Conservation (phyloP, 75 land plant species). For the Cupressus sempervirens region DNA sequence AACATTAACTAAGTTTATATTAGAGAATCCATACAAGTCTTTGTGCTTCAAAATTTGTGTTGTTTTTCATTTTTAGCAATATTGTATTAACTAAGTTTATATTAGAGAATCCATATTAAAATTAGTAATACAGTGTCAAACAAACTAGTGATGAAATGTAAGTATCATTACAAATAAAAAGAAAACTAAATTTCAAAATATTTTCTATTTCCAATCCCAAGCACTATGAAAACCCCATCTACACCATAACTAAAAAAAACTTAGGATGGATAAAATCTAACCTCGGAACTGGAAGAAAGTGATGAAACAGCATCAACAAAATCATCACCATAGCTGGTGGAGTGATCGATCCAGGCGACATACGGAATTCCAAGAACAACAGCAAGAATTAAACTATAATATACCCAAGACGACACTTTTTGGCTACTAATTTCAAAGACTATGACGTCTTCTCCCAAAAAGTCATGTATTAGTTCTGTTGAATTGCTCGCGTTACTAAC, state of each 20-base stretch:
- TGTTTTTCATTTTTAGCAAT: too few relatives aligned
- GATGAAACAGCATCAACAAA: conserved; percentile 54
- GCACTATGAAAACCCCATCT: not conserved
- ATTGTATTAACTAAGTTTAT: too few relatives aligned
- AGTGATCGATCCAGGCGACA: conserved; percentile 69
- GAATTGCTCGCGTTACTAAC: not conserved
- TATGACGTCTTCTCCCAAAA: conserved; percentile 83
- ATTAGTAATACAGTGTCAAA: too few relatives aligned
- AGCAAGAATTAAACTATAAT: conserved; percentile 59
- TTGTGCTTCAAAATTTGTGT: too few relatives aligned
- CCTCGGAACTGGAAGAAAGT: conserved; percentile 74
- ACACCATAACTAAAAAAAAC: not conserved
- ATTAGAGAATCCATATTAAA: too few relatives aligned
- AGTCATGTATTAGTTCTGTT: not conserved
- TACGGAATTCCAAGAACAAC: conserved; percentile 60
- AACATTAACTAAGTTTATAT: too few relatives aligned
- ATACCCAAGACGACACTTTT: conserved; percentile 78
- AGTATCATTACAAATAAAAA: too few relatives aligned
- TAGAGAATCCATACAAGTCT: too few relatives aligned
- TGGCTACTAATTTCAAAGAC: conserved; percentile 64
- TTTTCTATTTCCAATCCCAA: not conserved
- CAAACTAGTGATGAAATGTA: too few relatives aligned
- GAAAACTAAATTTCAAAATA: too few relatives aligned
- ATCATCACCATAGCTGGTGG: conserved; percentile 66
- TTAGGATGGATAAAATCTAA: not conserved